phyloP scores from a whole-genome alignment of 208 protist genomes.

The Vickermania spadyakhi region DNA sequence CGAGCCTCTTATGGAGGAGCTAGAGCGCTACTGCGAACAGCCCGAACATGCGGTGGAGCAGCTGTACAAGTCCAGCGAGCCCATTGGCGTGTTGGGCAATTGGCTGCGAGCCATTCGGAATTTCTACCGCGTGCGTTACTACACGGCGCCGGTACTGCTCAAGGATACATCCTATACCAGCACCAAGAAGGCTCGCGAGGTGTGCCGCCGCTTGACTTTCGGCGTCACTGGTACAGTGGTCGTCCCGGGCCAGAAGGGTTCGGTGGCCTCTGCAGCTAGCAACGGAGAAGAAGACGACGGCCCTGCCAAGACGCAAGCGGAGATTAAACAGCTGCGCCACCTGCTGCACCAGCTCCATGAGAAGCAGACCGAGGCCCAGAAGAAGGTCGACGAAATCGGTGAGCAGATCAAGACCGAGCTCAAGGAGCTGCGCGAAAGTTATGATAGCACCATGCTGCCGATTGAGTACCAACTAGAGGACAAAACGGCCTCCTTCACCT shows the following conservation, averaged over 20 bases:
- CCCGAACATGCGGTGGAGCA: constrained; percentile 28
- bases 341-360: constrained; percentile 39
- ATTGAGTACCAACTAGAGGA: constrained; percentile 57
- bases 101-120: constrained; percentile 56
- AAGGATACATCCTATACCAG: constrained; percentile 2
- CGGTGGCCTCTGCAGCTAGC: not conserved
- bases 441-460: constrained; percentile 73
- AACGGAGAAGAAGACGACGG: constrained; percentile 5
- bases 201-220: not conserved
- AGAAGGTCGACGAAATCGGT: constrained; percentile 24
- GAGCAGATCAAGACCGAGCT: constrained; percentile 20
- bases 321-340: constrained; percentile 30
- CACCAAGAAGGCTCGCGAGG: not conserved
- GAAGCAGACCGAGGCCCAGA: constrained; percentile 16
- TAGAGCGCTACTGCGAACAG: constrained; percentile 46
- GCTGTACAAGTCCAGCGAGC: constrained; percentile 31
- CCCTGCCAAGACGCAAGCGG: constrained; percentile 4
- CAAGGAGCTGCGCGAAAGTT: constrained; percentile 41
- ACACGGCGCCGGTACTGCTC: constrained; percentile 35
- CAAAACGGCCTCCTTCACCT: constrained; percentile 38
- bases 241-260: not conserved
- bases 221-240: not conserved
- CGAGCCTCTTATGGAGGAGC: constrained; percentile 23
- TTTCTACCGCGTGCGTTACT: constrained; percentile 41
- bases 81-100: constrained; percentile 47